Percentiles rank a stretch among this genome's conserved stretches.
phyloP scores from a whole-genome alignment of 192 early-diverging fungal species.

The Gamsiella multidivaricata region DNA sequence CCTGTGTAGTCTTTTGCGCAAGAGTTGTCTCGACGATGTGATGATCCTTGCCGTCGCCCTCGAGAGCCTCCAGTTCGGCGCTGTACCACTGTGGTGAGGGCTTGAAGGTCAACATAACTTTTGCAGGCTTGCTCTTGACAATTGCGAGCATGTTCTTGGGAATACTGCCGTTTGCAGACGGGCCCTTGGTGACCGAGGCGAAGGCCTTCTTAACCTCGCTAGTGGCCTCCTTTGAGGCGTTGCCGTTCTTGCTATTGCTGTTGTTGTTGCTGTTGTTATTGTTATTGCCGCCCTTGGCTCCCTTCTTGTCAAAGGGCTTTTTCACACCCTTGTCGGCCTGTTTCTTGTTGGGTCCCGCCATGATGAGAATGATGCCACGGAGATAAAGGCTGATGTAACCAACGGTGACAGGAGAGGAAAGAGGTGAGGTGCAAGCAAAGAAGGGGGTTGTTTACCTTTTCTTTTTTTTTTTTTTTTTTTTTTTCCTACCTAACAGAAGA shows the following conservation, averaged over 20 bases:
- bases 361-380: constrained; percentile 21
- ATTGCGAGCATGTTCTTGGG: constrained; percentile 47
- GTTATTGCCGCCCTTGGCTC: constrained; percentile 9
- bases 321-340: constrained; percentile 10
- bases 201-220: constrained; percentile 52
- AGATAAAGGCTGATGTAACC: not conserved
- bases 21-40: constrained; percentile 41
- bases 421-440: not conserved
- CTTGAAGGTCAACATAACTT: constrained; percentile 38
- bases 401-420: too few relatives aligned
- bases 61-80: constrained; percentile 17
- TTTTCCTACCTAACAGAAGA: not conserved
- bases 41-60: constrained; percentile 48
- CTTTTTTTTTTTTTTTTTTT: constrained; percentile 19
- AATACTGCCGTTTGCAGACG: constrained; percentile 48
- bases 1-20: constrained; percentile 56
- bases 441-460: not conserved
- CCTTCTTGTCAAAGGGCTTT: constrained; percentile 7
- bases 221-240: constrained; percentile 10
- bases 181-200: constrained; percentile 43
- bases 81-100: constrained; percentile 49
- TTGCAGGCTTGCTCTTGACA: constrained; percentile 36
- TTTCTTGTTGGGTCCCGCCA: constrained; percentile 25
- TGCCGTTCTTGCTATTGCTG: not conserved
- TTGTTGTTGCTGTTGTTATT: constrained; percentile 11